phyloP scores from a whole-genome alignment of 163 green algal genomes.

The Prototheca wickerhamii region DNA sequence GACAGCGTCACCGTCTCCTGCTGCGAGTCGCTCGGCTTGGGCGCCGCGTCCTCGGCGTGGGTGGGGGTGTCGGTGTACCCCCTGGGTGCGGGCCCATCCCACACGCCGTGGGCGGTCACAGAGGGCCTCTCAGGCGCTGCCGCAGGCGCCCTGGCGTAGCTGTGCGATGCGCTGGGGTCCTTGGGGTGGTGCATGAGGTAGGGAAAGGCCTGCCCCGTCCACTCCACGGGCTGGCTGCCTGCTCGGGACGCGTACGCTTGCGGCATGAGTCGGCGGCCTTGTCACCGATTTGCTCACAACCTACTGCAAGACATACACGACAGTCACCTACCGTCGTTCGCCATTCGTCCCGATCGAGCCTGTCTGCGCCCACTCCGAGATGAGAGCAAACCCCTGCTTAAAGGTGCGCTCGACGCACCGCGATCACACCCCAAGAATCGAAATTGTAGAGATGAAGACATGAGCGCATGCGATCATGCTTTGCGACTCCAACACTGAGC shows the following conservation, averaged over 20 bases:
- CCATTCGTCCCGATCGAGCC: too few relatives aligned
- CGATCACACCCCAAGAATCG: too few relatives aligned
- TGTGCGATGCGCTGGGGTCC: neutral
- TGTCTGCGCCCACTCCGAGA: too few relatives aligned
- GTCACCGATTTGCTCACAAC: neutral
- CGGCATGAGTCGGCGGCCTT: too few relatives aligned
- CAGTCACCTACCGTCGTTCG: neutral
- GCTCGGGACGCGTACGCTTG: neutral
- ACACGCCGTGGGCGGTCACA: neutral
- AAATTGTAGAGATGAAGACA: too few relatives aligned
- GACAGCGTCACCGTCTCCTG: conserved; percentile 41
- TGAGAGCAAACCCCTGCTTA: too few relatives aligned
- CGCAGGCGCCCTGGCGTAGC: conserved; percentile 2
- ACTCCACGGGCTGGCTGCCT: conserved; percentile 22
- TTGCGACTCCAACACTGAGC: too few relatives aligned
- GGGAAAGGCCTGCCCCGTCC: conserved; percentile 12
- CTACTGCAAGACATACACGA: neutral
- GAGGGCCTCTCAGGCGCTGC: neutral
- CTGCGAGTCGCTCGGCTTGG: neutral
- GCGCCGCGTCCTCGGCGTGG: conserved; percentile 6
- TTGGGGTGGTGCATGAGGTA: conserved; percentile 19
- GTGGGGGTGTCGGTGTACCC: neutral
- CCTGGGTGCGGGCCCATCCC: conserved; percentile 2
- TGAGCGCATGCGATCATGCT: too few relatives aligned
- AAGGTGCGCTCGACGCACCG: too few relatives aligned